phyloP scores from a whole-genome alignment of 1,284 basidiomycete genomes.

The Moesziomyces sp. region DNA sequence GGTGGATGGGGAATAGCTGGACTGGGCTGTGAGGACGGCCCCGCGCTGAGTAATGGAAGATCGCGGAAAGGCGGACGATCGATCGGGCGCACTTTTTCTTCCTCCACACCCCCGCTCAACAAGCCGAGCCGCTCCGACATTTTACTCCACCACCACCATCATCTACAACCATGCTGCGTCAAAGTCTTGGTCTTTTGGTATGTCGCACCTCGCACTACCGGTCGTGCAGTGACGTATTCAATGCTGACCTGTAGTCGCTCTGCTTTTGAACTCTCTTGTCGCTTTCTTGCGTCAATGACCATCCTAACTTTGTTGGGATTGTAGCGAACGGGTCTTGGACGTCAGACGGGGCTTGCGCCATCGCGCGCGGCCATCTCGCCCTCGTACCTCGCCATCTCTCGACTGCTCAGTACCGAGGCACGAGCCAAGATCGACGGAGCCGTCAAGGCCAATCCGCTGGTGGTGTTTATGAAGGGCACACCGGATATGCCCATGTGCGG shows the following conservation, averaged over 20 bases:
- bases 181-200: neutral
- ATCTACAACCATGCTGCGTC: neutral
- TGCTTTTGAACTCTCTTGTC: too few relatives aligned
- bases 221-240: too few relatives aligned
- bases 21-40: too few relatives aligned
- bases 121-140: too few relatives aligned
- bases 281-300: too few relatives aligned
- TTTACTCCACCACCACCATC: too few relatives aligned
- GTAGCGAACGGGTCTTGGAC: neutral
- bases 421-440: constrained; percentile 70
- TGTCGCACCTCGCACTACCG: neutral
- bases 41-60: neutral
- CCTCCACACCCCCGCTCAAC: neutral
- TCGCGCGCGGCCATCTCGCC: neutral
- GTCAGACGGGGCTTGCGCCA: neutral
- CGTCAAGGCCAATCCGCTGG: constrained; percentile 78
- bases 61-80: neutral
- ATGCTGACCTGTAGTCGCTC: too few relatives aligned
- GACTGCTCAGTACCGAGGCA: constrained; percentile 70
- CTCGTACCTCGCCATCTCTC: constrained; percentile 2
- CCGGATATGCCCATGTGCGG: constrained; percentile 80
- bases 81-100: neutral
- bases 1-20: too few relatives aligned
- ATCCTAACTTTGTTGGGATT: too few relatives aligned
- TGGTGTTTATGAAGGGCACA: constrained; percentile 93